Base-by-base conservation (phyloP, 495 filamentous ascomycete species). In the Pyrenula massariospora region DNA sequence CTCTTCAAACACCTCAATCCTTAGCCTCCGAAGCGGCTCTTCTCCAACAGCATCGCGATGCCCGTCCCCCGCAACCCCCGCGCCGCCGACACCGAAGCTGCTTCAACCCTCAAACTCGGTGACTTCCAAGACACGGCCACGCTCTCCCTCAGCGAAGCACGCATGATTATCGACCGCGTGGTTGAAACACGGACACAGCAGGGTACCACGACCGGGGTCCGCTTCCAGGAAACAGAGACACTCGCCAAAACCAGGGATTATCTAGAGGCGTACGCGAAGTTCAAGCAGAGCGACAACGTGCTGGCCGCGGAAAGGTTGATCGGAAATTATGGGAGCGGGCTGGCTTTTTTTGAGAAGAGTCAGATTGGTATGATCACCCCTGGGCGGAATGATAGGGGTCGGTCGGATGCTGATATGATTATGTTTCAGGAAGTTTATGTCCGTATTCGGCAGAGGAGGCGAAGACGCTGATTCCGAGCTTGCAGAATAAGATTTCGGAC, bases 391-490 rank as follows among this genome's bases (percentile, higher is more conserved):
- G 24, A 3, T 25, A 11, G 42, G n/a, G 47, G 12, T 50, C 23
- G 50, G 52, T n/a, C 2, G 2, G 42, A 48, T 23, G 36, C n/a
- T 31, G 3, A 25, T 19, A 8, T 52, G 50, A 5, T 24, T 52
- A 48, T 48, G 42, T 21, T 52, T 10, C 60, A 94, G 92, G 89
- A 3, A 90, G 89, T 56, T 77, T 98, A 22, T 95, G 89, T 70
- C 95, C 90, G 65, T 91, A 95, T 61, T 85, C 80, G 22, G 84
- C 87, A 48, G 94, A 98, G 62, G 93, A 98, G 75, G 94, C 93
- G 61, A 95, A 96, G 76, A 95, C 88, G 10, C 77, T 98, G 50
- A 95, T 98, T 56, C 93, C 93, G 0, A 95, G 89, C 61, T 74
- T 98, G 22, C 77, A 83, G 59, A 80, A 88, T 65, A 98, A 97